Percentiles rank a stretch among this genome's conserved stretches.
These are phyloP conservation scores for Acer yangbiense DNA, from an alignment of 345 rosid species.

Conservation along the genomic window DNA sequence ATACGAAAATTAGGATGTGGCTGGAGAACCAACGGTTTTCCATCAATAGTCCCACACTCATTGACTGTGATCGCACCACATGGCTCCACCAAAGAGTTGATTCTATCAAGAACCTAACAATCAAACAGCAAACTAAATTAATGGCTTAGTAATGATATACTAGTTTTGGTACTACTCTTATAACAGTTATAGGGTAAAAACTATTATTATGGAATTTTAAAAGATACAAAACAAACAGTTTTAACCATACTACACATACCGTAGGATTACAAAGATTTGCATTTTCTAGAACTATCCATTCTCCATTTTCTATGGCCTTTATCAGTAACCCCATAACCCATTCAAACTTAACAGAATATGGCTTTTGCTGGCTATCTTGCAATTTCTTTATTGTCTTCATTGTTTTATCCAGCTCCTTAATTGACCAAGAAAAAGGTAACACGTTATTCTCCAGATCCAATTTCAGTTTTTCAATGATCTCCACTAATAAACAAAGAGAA, in stretches of 20 bases:
- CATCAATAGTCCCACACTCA: constrained; percentile 89
- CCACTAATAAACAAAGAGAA: constrained; percentile 51
- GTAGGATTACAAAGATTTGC: constrained; percentile 98
- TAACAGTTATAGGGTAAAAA: not conserved
- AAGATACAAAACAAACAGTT: constrained; percentile 10
- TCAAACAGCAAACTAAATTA: constrained; percentile 8
- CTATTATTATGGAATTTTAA: not conserved
- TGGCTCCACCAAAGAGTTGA: constrained; percentile 93
- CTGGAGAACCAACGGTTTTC: constrained; percentile 71
- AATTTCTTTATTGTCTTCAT: constrained; percentile 55
- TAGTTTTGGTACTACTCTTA: not conserved
- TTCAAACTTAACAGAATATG: constrained; percentile 78
- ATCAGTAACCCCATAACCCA: constrained; percentile 84
- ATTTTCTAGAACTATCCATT: constrained; percentile 88
- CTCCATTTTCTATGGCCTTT: constrained; percentile 94
- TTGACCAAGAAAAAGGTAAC: constrained; percentile 53
- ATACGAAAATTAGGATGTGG: constrained; percentile 88
- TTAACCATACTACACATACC: constrained; percentile 45
- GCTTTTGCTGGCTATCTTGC: constrained; percentile 44
- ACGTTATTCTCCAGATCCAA: constrained; percentile 39
- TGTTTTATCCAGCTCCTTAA: constrained; percentile 50
- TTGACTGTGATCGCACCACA: constrained; percentile 84
- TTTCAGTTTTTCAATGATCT: constrained; percentile 53
- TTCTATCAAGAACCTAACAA: constrained; percentile 90
- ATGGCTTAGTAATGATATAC: not conserved